Percentiles rank a stretch among this genome's conserved stretches.
These are phyloP conservation scores for Oldenlandia corymbosa DNA, from an alignment of 257 asterid species.

Conservation along the genomic window DNA sequence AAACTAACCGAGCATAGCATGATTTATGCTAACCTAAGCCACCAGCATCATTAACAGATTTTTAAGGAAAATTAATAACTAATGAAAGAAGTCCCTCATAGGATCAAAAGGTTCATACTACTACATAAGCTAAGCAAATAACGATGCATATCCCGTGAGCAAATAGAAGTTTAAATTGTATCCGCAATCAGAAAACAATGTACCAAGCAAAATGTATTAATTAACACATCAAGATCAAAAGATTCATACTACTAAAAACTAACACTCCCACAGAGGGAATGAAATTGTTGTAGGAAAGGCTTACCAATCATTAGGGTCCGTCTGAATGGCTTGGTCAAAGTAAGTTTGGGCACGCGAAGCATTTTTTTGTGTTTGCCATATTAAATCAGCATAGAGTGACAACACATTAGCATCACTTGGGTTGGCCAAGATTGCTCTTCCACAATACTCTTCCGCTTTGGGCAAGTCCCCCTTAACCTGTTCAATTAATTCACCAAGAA, in stretches of 20 bases:
- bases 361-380: constrained; percentile 71
- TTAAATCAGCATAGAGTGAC: constrained; percentile 82
- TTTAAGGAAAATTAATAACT: too few relatives aligned
- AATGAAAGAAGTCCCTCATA: neutral
- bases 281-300: neutral
- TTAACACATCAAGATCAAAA: too few relatives aligned
- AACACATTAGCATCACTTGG: constrained; percentile 63
- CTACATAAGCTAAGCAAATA: neutral
- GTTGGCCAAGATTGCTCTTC: constrained; percentile 64
- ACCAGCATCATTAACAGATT: neutral
- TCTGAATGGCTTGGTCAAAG: constrained; percentile 73
- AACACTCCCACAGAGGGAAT: too few relatives aligned
- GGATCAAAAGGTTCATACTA: neutral
- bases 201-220: too few relatives aligned
- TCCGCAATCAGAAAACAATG: neutral
- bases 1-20: neutral
- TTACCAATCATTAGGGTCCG: constrained; percentile 79
- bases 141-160: neutral
- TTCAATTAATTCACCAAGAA: neutral
- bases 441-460: constrained; percentile 85
- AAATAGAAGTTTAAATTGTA: too few relatives aligned
- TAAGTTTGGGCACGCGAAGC: constrained; percentile 62
- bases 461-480: constrained; percentile 64
- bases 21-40: neutral
- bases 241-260: neutral